Base-by-base conservation (phyloP, 2,329 filamentous ascomycete genomes). In the Calonectria hawksworthii region DNA sequence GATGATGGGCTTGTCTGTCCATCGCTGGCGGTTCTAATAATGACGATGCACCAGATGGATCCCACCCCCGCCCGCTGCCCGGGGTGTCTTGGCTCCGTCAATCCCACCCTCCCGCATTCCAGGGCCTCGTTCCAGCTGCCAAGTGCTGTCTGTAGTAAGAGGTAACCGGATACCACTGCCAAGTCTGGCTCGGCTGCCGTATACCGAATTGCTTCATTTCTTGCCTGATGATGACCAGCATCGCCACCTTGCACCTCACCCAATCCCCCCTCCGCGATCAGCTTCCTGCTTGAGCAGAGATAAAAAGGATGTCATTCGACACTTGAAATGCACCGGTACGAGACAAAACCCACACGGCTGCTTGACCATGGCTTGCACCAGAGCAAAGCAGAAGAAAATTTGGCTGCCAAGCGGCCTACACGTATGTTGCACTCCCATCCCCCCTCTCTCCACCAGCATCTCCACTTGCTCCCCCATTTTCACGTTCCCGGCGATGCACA, bases 111-210 rank as follows among this genome's bases (percentile, higher is more conserved):
- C 51, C 74, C 56, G 70, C 75, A 69, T 79, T 77, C 74, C 72
- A 71, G 50, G 51, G 36, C 72, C 52, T 67, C 74, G 70, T 73
- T 75, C 74, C 74, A 70, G 66, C 72, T 68, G 66, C 70, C 73
- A 67, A 76, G 66, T 66, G 38, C 50, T 66, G 47, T 21, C 41
- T 32, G 26, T 61, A 72, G 54, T 44, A 61, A 66, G 72, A 74
- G 74, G 74, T 73, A 76, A 77, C 51, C 26, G 56, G 56, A 64
- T 63, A 41, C 41, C 18, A 63, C 56, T 54, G 41, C 68, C 56
- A 70, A 54, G 38, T 61, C 41, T 44, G 68, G 41, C 54, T 65
- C 61, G 38, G 26, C 23, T 50, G 61, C 61, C 61, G 61, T 65
- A 65, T 65, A 65, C 61, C 38, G 61, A 28, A 61, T 41, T 63